These are phyloP conservation scores for Suillus fuscotomentosus DNA, from an alignment of 768 basidiomycete genomes.

Conservation along the genomic window DNA sequence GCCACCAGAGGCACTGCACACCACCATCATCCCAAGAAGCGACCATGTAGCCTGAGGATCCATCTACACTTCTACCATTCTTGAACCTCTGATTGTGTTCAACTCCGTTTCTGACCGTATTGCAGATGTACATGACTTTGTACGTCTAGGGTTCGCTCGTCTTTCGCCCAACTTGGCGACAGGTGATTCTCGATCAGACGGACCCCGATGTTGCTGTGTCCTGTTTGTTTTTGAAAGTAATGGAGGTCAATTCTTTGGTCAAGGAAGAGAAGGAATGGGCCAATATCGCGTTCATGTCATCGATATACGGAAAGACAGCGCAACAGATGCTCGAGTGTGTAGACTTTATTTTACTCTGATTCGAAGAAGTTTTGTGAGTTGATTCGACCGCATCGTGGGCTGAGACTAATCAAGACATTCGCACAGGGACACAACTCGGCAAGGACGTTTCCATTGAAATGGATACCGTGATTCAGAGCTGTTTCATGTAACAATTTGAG, in stretches of 20 bases:
- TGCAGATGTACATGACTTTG: not conserved
- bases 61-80: not conserved
- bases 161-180: too few relatives aligned
- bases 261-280: not conserved
- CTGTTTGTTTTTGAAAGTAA: conserved; percentile 1
- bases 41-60: not conserved
- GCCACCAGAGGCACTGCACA: not conserved
- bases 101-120: not conserved
- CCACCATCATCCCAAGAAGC: not conserved
- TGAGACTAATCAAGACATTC: not conserved
- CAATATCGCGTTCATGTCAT: not conserved
- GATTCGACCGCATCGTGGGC: too few relatives aligned
- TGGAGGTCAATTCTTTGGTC: conserved; percentile 3
- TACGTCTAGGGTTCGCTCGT: not conserved
- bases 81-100: not conserved
- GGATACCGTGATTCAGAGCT: not conserved
- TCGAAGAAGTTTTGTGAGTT: too few relatives aligned
- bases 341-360: not conserved
- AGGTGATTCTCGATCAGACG: conserved; percentile 5
- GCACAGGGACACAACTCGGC: not conserved
- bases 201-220: not conserved
- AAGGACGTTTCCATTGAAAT: not conserved
- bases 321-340: conserved; percentile 5
- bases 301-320: not conserved
- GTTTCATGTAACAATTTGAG: not conserved